These are phyloP conservation scores for Euphorbia corollata DNA, from an alignment of 441 rosid genomes.

Conservation along the genomic window DNA sequence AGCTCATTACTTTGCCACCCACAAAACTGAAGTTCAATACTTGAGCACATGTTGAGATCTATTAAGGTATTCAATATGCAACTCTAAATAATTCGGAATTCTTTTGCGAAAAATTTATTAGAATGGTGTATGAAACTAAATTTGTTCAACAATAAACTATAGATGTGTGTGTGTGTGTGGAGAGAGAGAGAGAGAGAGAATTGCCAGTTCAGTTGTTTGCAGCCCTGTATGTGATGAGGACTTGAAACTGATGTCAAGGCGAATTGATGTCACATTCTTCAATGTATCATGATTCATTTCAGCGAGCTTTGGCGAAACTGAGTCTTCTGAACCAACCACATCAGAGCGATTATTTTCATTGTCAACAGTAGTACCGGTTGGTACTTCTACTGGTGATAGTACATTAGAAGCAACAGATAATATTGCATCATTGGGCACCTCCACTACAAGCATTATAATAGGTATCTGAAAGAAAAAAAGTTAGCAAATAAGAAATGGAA, in stretches of 20 bases:
- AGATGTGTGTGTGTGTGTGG: not conserved
- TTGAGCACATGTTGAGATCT: not conserved
- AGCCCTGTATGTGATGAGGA: constrained; percentile 92
- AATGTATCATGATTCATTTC: constrained; percentile 29
- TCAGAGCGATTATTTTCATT: constrained; percentile 39
- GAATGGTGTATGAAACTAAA: not conserved
- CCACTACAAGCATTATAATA: constrained; percentile 90
- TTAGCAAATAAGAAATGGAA: constrained; percentile 23
- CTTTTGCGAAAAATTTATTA: not conserved
- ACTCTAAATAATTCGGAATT: not conserved
- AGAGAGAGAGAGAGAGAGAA: not conserved
- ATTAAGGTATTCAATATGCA: not conserved
- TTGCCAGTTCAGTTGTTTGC: constrained; percentile 89
- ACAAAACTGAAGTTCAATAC: constrained; percentile 4
- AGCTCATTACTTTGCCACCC: not conserved
- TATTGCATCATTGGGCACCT: constrained; percentile 80
- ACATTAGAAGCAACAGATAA: constrained; percentile 43
- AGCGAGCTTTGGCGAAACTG: constrained; percentile 39
- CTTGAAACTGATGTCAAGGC: constrained; percentile 91
- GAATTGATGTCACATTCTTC: constrained; percentile 62
- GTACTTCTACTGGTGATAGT: constrained; percentile 61
- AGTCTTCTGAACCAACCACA: constrained; percentile 44
- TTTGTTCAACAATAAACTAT: constrained; percentile 1
- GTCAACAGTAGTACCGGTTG: constrained; percentile 35
- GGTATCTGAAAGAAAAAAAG: constrained; percentile 57